Base-by-base conservation (phyloP, 306 rosid species). In the Fragaria nilgerrensis region DNA sequence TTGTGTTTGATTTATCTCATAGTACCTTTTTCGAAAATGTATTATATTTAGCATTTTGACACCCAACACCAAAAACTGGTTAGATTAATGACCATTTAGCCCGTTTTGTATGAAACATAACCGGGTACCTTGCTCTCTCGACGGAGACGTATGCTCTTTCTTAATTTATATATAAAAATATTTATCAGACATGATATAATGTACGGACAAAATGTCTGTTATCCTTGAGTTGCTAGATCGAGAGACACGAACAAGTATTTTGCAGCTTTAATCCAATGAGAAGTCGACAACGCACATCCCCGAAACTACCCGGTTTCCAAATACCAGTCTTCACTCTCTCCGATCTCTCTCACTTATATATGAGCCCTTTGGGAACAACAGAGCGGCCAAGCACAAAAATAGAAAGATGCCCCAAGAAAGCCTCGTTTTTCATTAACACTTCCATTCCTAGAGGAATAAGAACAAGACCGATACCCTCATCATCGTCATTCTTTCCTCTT, bases 241-340 rank as follows among this genome's bases (percentile, higher is more conserved):
- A 32, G 34, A 29, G 76, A 77, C 87, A 80, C 12, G 19, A 48
- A 50, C 71, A 69, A 73, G 64, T 43, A 73, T 67, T 73, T 64
- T 25, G 56, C 43, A 23, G 25, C 22, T 13, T 25, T 48, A 19
- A 2, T 7, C 80, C 85, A 75, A 70, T 86, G 68, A 5, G 0
- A 22, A 1, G 0, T 84, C 83, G 87, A 84, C 92, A 86, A 77
- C 90, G 73, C 87, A 79, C 48, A 41, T 55, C 50, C 13, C 77
- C 20, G 50, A 44, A 39, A 58, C 39, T 43, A 76, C 70, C 64
- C 14, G 12, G 56, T 61, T 76, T 45, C 23, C 19, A 0, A 69
- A 69, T 69, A 70, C 81, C 70, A 12, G 53, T 10, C 63, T 0
- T 5, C 2, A 48, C 68, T 73, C 2, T 23, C 7, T 39, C 16